Evolutionary conservation across 768 basidiomycete genomes (phyloP).

Genomic region (Pleurotus tuoliensis): DNA sequence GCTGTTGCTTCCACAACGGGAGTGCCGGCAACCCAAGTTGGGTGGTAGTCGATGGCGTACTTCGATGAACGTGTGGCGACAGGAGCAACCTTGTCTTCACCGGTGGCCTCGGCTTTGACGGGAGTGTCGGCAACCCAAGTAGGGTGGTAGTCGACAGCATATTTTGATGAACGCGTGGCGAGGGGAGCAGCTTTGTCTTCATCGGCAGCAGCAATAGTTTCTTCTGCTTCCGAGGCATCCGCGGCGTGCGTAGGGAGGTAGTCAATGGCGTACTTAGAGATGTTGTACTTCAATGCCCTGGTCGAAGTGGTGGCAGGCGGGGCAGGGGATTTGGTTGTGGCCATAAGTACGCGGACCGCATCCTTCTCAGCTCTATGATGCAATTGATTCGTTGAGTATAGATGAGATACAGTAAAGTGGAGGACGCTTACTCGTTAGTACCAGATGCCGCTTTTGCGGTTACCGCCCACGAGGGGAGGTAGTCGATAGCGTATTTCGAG

Average conservation of each 20-base stretch:
- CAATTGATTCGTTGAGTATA: not conserved
- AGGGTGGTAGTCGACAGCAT: not conserved
- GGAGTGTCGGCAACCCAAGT: not conserved
- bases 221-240: not conserved
- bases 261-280: slow-evolving; percentile 4
- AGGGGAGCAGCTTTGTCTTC: not conserved
- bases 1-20: too few species aligned
- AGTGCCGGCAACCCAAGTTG: too few species aligned
- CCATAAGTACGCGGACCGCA: too few species aligned
- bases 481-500: slow-evolving; percentile 4
- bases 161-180: not conserved
- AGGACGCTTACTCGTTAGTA: not conserved
- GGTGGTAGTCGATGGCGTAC: too few species aligned
- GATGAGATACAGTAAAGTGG: not conserved
- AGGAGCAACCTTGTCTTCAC: too few species aligned
- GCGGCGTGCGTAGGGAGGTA: slow-evolving; percentile 1
- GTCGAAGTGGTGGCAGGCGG: not conserved
- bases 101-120: too few species aligned
- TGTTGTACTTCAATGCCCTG: not conserved
- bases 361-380: not conserved
- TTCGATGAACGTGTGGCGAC: too few species aligned
- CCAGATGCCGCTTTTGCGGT: not conserved
- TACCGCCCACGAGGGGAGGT: slow-evolving; percentile 4
- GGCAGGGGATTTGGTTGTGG: not conserved
- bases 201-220: not conserved